Evolutionary conservation across 192 early-diverging fungal species (phyloP), one percentile per base, ranked within the genome.

Genomic region (Coemansia sp.): DNA sequence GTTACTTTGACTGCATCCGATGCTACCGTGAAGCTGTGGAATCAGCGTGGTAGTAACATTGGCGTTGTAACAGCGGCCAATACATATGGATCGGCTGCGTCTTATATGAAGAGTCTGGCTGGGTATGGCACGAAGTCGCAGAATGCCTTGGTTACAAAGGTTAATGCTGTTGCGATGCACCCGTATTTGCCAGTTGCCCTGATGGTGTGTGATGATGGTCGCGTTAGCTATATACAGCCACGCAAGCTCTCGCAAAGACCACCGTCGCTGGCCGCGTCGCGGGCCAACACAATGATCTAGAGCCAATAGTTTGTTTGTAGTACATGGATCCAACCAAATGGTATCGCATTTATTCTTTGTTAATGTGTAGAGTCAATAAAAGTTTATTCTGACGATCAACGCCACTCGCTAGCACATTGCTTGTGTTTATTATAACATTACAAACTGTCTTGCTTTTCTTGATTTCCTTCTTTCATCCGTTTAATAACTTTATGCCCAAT

Each of bases 21-120:
- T 5, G 53, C 59, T 0, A 54, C 63, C 2, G 77, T 71, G 17
- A 70, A 71, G 34, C 20, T 79, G 30, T 79, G 77, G 77, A 72
- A 79, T 49, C 67, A 60, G 59, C 42, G 61, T 0, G 63, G 67
- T 36, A 54, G 47, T 28, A 55, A 59, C 13, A 60, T 79, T 30
- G 77, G 77, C 24, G 46, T 61, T 9, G 60, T 63, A 0, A 52
- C 66, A 0, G 53, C 55, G 3, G 50, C 55, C 3, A 24, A 53
- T 27, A 34, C 40, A 17, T 57, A 50, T 35, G 50, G 20, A 15
- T 63, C 59, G 22, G 27, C 50, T n/a, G 48, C 57, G 9, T 46
- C 44, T 27, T 72, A 72, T 25, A 53, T 74, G 52, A 67, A 67
- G 46, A 67, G 59, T 18, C 34, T 74, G 10, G 55, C 70, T 9